Base-by-base conservation (phyloP, 2,329 filamentous ascomycete genomes). In the Fusarium graminum region DNA sequence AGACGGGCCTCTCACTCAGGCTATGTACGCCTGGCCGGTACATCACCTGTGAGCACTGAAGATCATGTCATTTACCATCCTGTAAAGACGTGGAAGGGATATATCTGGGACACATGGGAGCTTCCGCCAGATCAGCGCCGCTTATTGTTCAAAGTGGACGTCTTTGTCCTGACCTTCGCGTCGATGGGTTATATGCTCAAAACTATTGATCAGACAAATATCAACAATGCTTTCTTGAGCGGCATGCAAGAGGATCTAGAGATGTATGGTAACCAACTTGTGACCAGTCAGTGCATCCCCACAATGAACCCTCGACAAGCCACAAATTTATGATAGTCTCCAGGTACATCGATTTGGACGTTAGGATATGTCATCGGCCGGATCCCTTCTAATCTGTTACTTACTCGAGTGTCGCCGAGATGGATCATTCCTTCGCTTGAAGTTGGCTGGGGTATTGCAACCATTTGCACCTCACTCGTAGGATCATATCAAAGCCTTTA, bases 101-200 rank as follows among this genome's bases (percentile, higher is more conserved):
- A 52, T 7, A 46, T 52, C 17, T 52, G 50, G 50, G 50, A 52
- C 22, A 46, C 41, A 2, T 52, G 29, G 50, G 50, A 52, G 0
- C 41, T 52, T 3, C 40, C 50, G 0, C 16, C 17, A 4, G 50
- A 52, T n/a, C 50, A 52, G 8, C 43, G 50, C 14, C 50, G 41
- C 4, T 29, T 52, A 5, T n/a, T 52, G 1, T 46, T 46, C 13
- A 52, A 46, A 26, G 41, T 52, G 4, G 50, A 52, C 6, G 22
- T 41, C 9, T 52, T 46, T 22, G 46, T 52, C 19, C 25, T 36
- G 4, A 38, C 41, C 1, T 46, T 52, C 7, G 50, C 40, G 4
- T 52, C 41, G 1, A 46, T 52, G 13, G 50, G 50, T 19, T 52
- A 52, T n/a, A 46, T 46, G 22, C 50, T 52, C 7, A 52, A 52